These are phyloP conservation scores for Botrytis fabae DNA, from an alignment of 2,329 filamentous ascomycete genomes.

Conservation along the genomic window DNA sequence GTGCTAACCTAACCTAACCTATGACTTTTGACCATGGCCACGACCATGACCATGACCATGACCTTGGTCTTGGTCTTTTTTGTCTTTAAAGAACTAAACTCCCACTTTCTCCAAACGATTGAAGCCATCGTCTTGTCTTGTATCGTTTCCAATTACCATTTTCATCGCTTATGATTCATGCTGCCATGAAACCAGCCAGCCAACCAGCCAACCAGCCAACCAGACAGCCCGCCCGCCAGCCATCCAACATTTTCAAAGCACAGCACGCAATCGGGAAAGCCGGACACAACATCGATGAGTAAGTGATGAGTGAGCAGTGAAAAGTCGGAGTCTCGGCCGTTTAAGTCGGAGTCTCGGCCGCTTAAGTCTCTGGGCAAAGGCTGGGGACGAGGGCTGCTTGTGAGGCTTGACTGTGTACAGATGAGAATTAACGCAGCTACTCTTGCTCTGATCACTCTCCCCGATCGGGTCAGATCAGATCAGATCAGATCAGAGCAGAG, in stretches of 20 bases:
- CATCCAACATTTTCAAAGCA: not conserved
- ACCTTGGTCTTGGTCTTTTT: not conserved
- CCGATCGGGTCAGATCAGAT: too few relatives aligned
- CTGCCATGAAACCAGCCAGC: not conserved
- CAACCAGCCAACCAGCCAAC: not conserved
- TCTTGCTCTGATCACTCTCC: not conserved
- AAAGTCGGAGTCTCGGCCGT: slow-evolving; percentile 11
- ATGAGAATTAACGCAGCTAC: not conserved
- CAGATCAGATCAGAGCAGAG: too few relatives aligned
- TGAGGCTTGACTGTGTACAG: not conserved
- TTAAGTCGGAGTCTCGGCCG: slow-evolving; percentile 1
- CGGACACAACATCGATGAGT: slow-evolving; percentile 2
- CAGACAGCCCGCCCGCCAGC: too few relatives aligned
- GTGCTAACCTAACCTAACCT: not conserved
- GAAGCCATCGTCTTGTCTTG: not conserved
- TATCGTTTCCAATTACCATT: not conserved
- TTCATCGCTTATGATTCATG: slow-evolving; percentile 11
- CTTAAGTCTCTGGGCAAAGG: not conserved
- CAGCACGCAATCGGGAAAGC: slow-evolving; percentile 1
- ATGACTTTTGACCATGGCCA: not conserved
- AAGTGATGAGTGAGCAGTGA: not conserved
- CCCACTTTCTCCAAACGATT: not conserved
- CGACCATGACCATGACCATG: not conserved
- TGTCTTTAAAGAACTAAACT: slow-evolving; percentile 14
- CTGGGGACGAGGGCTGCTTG: not conserved